Percentiles rank a stretch among this genome's conserved stretches.
phyloP scores from a whole-genome alignment of 2,329 filamentous ascomycete genomes.

The Pestalotiopsis sp. region DNA sequence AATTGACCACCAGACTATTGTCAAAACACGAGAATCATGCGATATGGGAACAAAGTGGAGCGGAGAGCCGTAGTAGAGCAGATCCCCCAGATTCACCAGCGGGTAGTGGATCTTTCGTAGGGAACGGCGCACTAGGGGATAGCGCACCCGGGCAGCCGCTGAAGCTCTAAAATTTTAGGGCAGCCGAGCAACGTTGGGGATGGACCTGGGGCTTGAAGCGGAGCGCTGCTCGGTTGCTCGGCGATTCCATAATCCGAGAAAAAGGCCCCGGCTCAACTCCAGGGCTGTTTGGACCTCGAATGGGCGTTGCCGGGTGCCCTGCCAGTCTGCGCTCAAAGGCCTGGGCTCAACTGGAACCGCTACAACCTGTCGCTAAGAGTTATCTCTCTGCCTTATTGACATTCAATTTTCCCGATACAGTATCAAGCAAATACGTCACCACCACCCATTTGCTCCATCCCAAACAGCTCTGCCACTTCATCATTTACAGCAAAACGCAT shows the following conservation, averaged over 20 bases:
- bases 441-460: background rate
- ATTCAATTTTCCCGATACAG: background rate
- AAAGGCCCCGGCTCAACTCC: background rate
- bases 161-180: background rate
- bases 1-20: background rate
- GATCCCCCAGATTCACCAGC: background rate
- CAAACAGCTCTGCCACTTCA: background rate
- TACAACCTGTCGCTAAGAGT: background rate
- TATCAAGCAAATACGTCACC: background rate
- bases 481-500: background rate
- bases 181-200: background rate
- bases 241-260: background rate
- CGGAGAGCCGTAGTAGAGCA: background rate
- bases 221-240: background rate
- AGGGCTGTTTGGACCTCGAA: background rate
- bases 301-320: no score
- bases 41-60: background rate
- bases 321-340: background rate
- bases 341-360: background rate
- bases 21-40: background rate
- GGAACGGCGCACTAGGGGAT: slow-evolving; percentile 3
- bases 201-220: background rate
- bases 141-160: background rate
- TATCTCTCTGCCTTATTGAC: background rate
- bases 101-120: background rate